Conservation (phyloP, 768 basidiomycete species). For the Hydnum rufescens region DNA sequence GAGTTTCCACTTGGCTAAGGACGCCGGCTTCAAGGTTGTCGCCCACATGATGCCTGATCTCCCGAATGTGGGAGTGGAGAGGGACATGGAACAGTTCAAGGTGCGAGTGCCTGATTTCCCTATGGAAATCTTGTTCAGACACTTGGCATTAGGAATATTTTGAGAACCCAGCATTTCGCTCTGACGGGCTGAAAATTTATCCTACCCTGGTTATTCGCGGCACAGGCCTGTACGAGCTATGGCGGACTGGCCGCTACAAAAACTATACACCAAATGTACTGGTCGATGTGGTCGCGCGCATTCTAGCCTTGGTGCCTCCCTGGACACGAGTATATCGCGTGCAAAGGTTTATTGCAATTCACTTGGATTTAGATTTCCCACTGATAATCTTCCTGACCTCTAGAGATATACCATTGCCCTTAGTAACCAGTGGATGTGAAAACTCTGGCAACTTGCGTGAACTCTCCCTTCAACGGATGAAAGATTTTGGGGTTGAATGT, state of each 20-base stretch:
- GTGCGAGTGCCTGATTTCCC: slow-evolving; percentile 8
- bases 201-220: slow-evolving; percentile 96
- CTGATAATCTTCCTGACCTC: slow-evolving; percentile 89
- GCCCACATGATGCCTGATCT: slow-evolving; percentile 99
- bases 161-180: slow-evolving; percentile 92
- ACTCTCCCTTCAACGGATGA: slow-evolving; percentile 91
- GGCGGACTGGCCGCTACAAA: slow-evolving; percentile 94
- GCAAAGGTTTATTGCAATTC: slow-evolving; percentile 38
- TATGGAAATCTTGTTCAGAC: background rate
- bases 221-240: slow-evolving; percentile 87
- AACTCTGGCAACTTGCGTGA: slow-evolving; percentile 95
- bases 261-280: slow-evolving; percentile 99
- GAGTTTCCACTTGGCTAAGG: slow-evolving; percentile 93
- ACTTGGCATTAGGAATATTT: slow-evolving; percentile 54
- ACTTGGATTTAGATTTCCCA: slow-evolving; percentile 63
- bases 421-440: slow-evolving; percentile 33
- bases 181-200: slow-evolving; percentile 95
- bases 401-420: slow-evolving; percentile 16
- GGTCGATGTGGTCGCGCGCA: slow-evolving; percentile 90
- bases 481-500: slow-evolving; percentile 95
- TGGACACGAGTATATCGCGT: slow-evolving; percentile 99
- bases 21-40: slow-evolving; percentile 98
- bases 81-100: slow-evolving; percentile 96
- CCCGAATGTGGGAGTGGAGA: slow-evolving; percentile 91
- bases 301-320: slow-evolving; percentile 89